phyloP scores from a whole-genome alignment of 805 yeast genomes.

The Wickerhamiella parazyma region DNA sequence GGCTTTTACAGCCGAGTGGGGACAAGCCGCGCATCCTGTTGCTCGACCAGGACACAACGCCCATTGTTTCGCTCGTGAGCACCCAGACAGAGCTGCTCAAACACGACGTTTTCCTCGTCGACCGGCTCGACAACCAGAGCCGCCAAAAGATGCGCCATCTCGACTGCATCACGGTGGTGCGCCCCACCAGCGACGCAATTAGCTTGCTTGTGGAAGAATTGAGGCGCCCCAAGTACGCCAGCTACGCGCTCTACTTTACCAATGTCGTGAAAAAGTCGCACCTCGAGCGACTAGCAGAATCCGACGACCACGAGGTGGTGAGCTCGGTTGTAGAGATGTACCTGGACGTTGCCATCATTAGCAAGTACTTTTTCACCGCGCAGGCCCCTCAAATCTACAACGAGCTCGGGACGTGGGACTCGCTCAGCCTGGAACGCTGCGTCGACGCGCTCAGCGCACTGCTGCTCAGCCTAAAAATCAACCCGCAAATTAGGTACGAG shows the following conservation, averaged over 20 bases:
- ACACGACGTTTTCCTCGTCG: constrained; percentile 75
- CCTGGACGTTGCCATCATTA: constrained; percentile 67
- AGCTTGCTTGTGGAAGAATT: constrained; percentile 51
- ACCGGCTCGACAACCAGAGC: constrained; percentile 38
- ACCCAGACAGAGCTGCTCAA: constrained; percentile 76
- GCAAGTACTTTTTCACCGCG: constrained; percentile 50
- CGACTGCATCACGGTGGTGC: constrained; percentile 64
- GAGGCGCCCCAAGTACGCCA: constrained; percentile 61
- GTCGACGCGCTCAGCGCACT: constrained; percentile 39
- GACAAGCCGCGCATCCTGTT: constrained; percentile 54
- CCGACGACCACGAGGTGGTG: constrained; percentile 76
- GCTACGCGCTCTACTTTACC: constrained; percentile 65
- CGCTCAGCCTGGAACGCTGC: constrained; percentile 31
- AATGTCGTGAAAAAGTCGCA: constrained; percentile 63
- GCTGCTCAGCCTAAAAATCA: constrained; percentile 56
- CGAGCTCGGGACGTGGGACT: constrained; percentile 34
- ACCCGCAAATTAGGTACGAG: constrained; percentile 72
- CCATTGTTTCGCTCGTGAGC: constrained; percentile 74
- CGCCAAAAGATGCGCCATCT: constrained; percentile 68
- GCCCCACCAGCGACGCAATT: constrained; percentile 57
- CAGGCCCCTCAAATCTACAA: constrained; percentile 19
- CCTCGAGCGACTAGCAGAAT: constrained; percentile 76
- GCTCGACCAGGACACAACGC: constrained; percentile 66
- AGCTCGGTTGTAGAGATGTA: constrained; percentile 67
- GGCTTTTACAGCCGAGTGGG: constrained; percentile 26